Conservation (phyloP, 257 asterid genomes). For the Paraleonurus japonicus region DNA sequence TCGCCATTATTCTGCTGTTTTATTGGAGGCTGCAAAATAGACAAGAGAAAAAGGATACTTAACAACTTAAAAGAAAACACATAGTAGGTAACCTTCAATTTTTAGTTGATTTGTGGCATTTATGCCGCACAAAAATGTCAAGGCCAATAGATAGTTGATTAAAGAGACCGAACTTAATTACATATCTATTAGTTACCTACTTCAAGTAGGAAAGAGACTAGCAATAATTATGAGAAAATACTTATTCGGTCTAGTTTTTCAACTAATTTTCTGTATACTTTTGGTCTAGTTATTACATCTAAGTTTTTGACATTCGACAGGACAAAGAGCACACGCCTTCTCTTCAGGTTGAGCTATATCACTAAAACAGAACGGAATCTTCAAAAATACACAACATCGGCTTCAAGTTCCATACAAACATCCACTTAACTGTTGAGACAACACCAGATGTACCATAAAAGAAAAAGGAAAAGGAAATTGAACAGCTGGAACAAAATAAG, state of each 20-base stretch:
- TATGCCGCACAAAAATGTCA: not conserved
- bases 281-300: not conserved
- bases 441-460: not conserved
- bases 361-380: not conserved
- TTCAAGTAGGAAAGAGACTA: not conserved
- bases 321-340: not conserved
- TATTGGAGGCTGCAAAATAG: constrained; percentile 13
- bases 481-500: not conserved
- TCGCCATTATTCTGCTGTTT: constrained; percentile 21
- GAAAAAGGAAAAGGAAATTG: not conserved
- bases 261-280: not conserved
- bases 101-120: not conserved
- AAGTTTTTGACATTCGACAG: not conserved
- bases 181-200: not conserved
- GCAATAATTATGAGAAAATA: not conserved
- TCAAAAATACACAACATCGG: not conserved
- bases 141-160: not conserved
- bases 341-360: not conserved
- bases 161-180: not conserved
- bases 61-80: not conserved
- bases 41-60: not conserved
- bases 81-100: not conserved
- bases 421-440: not conserved
- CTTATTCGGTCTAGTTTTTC: not conserved
- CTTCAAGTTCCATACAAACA: not conserved